Conservation (phyloP, 2,329 filamentous ascomycete species). For the Fusarium xyrophilum region DNA sequence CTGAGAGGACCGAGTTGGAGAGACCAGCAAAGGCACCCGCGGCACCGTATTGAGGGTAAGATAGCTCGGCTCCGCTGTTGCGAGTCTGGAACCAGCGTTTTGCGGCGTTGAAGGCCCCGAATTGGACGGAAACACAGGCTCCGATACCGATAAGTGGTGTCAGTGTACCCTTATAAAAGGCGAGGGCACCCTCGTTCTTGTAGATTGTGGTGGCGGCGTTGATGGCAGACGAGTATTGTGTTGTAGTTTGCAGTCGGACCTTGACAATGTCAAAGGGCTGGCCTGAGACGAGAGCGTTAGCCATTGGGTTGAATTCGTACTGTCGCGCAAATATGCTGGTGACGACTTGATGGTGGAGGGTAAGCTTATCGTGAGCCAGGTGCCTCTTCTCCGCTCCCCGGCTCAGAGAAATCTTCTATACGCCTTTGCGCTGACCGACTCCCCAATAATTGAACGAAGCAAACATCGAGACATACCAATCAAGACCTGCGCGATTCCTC, state of each 20-base stretch:
- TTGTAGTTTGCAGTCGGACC: conserved; percentile 91
- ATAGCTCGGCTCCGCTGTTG: conserved; percentile 70
- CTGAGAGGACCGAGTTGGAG: conserved; percentile 86
- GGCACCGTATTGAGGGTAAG: conserved; percentile 86
- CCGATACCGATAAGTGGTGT: conserved; percentile 95
- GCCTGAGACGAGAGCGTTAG: conserved; percentile 52
- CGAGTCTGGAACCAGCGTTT: conserved; percentile 82
- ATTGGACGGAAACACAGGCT: conserved; percentile 97
- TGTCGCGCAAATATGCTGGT: not conserved
- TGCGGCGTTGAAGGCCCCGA: conserved; percentile 94
- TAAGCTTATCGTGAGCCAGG: conserved; percentile 10
- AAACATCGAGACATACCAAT: conserved; percentile 65
- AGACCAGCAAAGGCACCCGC: conserved; percentile 92
- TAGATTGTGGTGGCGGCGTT: conserved; percentile 85
- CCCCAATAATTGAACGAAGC: not conserved
- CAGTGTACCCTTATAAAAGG: conserved; percentile 98
- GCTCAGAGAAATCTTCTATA: conserved; percentile 45
- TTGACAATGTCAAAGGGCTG: conserved; percentile 92
- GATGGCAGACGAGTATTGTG: conserved; percentile 79
- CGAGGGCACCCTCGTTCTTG: conserved; percentile 82
- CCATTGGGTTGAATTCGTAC: not conserved
- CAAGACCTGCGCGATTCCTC: conserved; percentile 92
- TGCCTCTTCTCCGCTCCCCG: not conserved
- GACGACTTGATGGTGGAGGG: conserved; percentile 16
- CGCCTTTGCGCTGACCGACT: not conserved